Evolutionary conservation across 805 yeast genomes (phyloP).

Genomic region (Zygosaccharomyces pseudorouxii): DNA sequence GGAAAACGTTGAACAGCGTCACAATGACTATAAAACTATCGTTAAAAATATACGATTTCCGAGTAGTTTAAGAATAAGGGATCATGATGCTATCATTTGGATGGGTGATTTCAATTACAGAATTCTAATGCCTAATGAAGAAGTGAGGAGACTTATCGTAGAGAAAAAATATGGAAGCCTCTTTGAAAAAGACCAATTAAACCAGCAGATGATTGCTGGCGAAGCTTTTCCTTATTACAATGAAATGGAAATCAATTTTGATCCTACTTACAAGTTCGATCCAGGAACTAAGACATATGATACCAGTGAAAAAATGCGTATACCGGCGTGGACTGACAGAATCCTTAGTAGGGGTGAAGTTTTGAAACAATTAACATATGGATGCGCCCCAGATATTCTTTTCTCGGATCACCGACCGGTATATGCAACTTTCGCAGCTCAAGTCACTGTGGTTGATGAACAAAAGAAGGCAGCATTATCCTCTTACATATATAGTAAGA

Average conservation of each 20-base stretch:
- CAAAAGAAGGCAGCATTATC: conserved; percentile 45
- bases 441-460: conserved; percentile 63
- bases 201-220: conserved; percentile 66
- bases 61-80: conserved; percentile 53
- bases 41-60: conserved; percentile 63
- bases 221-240: conserved; percentile 76
- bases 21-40: conserved; percentile 78
- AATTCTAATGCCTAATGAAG: conserved; percentile 64
- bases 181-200: conserved; percentile 72
- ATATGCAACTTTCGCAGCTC: conserved; percentile 60
- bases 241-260: conserved; percentile 73
- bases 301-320: conserved; percentile 83
- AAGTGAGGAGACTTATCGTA: conserved; percentile 55
- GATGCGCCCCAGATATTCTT: conserved; percentile 49
- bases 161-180: conserved; percentile 46
- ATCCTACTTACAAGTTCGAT: conserved; percentile 94
- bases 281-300: conserved; percentile 80
- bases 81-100: conserved; percentile 83
- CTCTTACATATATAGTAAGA: conserved; percentile 50
- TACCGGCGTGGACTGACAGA: conserved; percentile 98
- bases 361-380: conserved; percentile 56
- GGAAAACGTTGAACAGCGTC: conserved; percentile 74
- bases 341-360: conserved; percentile 62
- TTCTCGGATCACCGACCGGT: conserved; percentile 94
- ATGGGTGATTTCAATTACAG: conserved; percentile 93